Evolutionary conservation across 2,329 filamentous ascomycete genomes (phyloP), one percentile per base, ranked within the genome.

Genomic region (Lachnellula subtilissima): DNA sequence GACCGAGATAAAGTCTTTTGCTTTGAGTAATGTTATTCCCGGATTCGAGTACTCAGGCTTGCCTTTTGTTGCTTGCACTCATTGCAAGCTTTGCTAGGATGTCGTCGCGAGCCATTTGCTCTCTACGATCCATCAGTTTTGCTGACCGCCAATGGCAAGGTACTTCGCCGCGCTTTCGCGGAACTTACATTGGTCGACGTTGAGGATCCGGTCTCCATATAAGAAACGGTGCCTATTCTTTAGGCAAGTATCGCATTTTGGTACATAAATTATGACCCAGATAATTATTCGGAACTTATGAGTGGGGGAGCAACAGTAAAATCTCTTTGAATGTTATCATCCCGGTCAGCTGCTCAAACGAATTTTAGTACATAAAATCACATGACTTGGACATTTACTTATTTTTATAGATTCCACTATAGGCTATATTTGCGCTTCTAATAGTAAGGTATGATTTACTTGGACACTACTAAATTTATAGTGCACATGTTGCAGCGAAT

Each of bases 1-100:
- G 45, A 47, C 50, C 23, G 17, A 23, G 40, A 15, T 28, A 15
- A 14, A 39, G 42, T 51, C 23, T 51, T 37, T 43, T 42, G 36
- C 36, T 42, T 35, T 43, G n/a, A 25, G 19, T 48, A 6, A 42
- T 23, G 14, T 19, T 32, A 48, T 17, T 22, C 23, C 14, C 23
- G 23, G 12, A 15, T 22, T n/a, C 12, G 45, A 35, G 48, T 23
- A 6, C 22, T 17, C n/a, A 1, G 32, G 32, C 52, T 39, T 47
- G 48, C 56, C 52, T 58, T 58, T 53, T 58, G 56, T 47, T 58
- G 56, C 43, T 56, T 58, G 32, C 56, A 58, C 37, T 58, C 52
- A 23, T 54, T 58, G 35, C 56, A 58, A 35, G 56, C 56, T 35
- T 58, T 58, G 50, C 51, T 54, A n/a, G 54, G 50, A 43, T 56